Percentiles rank a stretch among this genome's conserved stretches.
Conservation (phyloP, 2,329 filamentous ascomycete species). For the Elsinoe ampelina region DNA sequence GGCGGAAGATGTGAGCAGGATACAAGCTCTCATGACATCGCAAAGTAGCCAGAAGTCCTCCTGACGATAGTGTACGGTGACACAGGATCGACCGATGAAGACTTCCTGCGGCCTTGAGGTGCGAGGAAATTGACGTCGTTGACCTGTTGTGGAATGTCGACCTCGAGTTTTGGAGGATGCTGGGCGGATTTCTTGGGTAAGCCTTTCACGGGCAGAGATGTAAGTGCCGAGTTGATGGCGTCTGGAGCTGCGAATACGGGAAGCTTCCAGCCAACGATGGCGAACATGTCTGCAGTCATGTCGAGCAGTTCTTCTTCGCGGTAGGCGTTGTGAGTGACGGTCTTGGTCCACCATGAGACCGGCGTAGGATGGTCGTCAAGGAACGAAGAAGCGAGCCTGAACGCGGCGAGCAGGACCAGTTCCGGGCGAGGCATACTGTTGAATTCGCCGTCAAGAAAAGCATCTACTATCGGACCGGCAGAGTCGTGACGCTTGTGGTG, state of each 20-base stretch:
- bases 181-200: constrained; percentile 1
- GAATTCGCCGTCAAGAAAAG: constrained; percentile 1
- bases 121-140: constrained; percentile 8
- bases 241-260: constrained; percentile 17
- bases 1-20: no score
- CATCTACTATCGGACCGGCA: constrained; percentile 13
- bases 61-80: constrained; percentile 3
- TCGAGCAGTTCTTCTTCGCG: constrained; percentile 18
- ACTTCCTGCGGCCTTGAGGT: background rate
- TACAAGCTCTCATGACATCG: no score
- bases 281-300: constrained; percentile 18
- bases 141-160: background rate
- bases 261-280: constrained; percentile 22
- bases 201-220: background rate
- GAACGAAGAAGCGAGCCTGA: constrained; percentile 23
- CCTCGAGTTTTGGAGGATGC: background rate
- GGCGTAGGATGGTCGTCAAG: constrained; percentile 21
- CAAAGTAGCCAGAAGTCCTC: constrained; percentile 6
- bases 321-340: constrained; percentile 19
- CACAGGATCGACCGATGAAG: background rate
- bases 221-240: constrained; percentile 14
- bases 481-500: constrained; percentile 13
- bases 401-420: constrained; percentile 21
- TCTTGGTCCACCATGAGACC: constrained; percentile 20
- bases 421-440: constrained; percentile 11